Conservation (phyloP, 192 early-diverging fungal genomes). For the Haplosporangium gracile region DNA sequence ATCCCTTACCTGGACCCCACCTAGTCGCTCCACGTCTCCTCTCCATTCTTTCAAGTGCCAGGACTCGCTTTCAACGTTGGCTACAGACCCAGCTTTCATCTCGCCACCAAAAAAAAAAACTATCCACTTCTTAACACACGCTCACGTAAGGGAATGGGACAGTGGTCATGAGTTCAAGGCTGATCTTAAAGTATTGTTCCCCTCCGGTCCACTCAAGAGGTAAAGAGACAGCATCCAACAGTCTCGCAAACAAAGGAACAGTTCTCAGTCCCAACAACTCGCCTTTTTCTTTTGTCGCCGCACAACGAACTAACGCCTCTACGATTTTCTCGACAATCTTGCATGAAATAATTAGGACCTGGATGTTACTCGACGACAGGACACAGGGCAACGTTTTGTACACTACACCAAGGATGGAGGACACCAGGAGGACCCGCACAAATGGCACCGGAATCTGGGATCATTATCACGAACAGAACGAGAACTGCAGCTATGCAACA, state of each 20-base stretch:
- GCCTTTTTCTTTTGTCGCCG: neutral
- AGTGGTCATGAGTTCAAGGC: constrained; percentile 51
- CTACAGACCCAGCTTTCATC: neutral
- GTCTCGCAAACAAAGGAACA: too few relatives aligned
- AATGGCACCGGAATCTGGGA: neutral
- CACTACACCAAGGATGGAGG: constrained; percentile 9
- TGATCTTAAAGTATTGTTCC: constrained; percentile 32
- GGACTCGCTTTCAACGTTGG: neutral
- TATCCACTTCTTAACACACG: neutral
- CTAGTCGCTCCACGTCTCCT: neutral
- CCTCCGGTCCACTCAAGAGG: constrained; percentile 17
- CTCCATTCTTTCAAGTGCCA: constrained; percentile 15
- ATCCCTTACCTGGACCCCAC: too few relatives aligned
- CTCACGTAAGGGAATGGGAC: constrained; percentile 18
- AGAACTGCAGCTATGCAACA: neutral
- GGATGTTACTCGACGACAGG: neutral
- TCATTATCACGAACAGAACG: neutral
- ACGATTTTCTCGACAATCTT: neutral
- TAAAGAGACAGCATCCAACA: neutral
- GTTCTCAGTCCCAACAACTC: too few relatives aligned
- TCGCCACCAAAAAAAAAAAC: neutral
- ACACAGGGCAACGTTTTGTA: neutral
- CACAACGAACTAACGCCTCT: neutral
- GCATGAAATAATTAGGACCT: constrained; percentile 15
- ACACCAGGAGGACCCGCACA: neutral